A percentile compares a stretch with the other conserved stretches of the same genome.
Conservation (phyloP, 306 rosid genomes). For the Vigna hirtella region DNA sequence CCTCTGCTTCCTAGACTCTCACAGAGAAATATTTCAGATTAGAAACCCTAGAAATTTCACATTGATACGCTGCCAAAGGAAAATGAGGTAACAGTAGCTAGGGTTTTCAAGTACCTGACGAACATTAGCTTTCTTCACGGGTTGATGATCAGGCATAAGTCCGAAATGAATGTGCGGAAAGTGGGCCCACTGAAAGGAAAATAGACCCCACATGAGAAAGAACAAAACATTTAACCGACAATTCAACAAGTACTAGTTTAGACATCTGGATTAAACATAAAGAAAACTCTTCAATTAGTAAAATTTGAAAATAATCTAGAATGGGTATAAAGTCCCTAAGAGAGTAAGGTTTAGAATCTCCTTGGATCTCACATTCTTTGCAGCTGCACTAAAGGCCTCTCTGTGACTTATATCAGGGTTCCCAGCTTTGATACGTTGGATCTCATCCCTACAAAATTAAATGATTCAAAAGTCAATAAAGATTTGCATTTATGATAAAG, state of each 20-base stretch:
- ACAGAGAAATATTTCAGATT: conserved; percentile 16
- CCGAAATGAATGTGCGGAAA: conserved; percentile 98
- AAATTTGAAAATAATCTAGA: conserved; percentile 33
- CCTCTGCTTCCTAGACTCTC: conserved; percentile 78
- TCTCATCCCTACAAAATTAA: conserved; percentile 76
- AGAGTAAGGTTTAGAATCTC: conserved; percentile 48
- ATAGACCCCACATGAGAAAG: conserved; percentile 26
- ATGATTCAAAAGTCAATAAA: not conserved
- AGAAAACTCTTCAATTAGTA: conserved; percentile 39
- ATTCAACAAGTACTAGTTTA: not conserved
- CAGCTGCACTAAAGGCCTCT: conserved; percentile 99
- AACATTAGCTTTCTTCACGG: conserved; percentile 78
- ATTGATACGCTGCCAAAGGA: conserved; percentile 37
- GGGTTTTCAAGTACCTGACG: conserved; percentile 71
- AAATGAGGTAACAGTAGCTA: conserved; percentile 33
- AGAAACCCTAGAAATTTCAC: conserved; percentile 45
- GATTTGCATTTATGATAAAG: too few species aligned
- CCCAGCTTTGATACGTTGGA: conserved; percentile 96
- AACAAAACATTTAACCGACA: not conserved
- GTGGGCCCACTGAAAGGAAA: conserved; percentile 91
- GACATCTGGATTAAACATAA: conserved; percentile 9
- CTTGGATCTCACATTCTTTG: conserved; percentile 83
- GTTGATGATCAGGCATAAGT: conserved; percentile 85
- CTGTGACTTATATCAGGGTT: conserved; percentile 99
- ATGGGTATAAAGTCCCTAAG: conserved; percentile 24